Evolutionary conservation across 176 grass and related monocot genomes (phyloP).

Genomic region (Carex littledalei): DNA sequence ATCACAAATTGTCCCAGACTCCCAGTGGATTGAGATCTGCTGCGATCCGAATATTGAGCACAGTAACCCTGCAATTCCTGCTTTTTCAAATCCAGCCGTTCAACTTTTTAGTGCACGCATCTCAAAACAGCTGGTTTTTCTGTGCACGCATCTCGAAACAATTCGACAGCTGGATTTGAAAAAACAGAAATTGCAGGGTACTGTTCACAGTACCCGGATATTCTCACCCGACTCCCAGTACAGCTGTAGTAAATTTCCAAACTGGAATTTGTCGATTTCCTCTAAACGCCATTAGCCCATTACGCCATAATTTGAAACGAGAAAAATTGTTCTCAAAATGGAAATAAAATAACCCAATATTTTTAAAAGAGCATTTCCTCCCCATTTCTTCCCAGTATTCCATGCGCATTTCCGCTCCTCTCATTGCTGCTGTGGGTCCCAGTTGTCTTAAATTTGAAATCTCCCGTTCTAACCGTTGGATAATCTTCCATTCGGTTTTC

Average conservation of each 20-base stretch:
- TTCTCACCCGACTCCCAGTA: no score
- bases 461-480: background rate
- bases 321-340: background rate
- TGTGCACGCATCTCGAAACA: no score
- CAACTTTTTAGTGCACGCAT: no score
- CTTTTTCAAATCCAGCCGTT: no score
- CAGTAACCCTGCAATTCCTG: no score
- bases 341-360: background rate
- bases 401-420: background rate
- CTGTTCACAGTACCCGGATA: no score
- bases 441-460: background rate
- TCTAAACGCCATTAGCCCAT: no score
- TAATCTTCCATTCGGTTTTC: background rate
- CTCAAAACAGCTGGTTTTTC: no score
- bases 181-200: no score
- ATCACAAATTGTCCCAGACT: background rate
- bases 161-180: no score
- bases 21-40: no score
- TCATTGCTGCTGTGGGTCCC: background rate
- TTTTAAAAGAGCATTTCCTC: background rate
- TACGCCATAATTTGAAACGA: slow-evolving; percentile 9
- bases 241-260: slow-evolving; percentile 5
- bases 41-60: no score
- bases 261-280: background rate
- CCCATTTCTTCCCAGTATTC: background rate